These are phyloP conservation scores for Tuctoria greenei DNA, from an alignment of 176 grass and related monocot species.

Conservation along the genomic window DNA sequence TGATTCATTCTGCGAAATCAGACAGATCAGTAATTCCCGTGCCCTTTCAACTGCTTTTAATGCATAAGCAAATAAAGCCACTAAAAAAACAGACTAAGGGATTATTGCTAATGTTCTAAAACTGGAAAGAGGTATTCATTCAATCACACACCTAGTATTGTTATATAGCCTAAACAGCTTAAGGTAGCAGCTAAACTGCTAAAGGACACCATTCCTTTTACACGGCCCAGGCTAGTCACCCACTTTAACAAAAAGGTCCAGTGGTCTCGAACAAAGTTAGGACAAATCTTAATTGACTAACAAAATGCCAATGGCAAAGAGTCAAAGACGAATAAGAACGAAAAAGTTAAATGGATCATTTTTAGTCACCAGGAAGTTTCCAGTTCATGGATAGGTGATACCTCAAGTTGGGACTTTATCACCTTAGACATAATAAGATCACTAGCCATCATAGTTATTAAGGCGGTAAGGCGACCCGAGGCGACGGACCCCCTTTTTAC, in stretches of 20 bases:
- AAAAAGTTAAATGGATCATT: neutral
- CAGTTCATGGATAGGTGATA: neutral
- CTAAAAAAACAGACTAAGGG: neutral
- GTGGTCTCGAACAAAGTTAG: neutral
- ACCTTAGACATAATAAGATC: neutral
- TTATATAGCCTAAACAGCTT: neutral
- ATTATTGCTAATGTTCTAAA: neutral
- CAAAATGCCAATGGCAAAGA: neutral
- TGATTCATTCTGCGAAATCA: neutral
- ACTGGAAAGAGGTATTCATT: neutral
- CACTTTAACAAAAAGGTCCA: neutral
- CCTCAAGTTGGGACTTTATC: neutral
- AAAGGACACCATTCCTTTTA: neutral
- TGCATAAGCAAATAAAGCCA: neutral
- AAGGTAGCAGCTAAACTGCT: neutral
- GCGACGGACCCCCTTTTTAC: too few species aligned
- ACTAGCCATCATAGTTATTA: too few species aligned
- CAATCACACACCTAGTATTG: neutral
- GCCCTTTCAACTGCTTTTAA: conserved; percentile 3
- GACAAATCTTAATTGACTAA: neutral
- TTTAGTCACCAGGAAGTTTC: neutral
- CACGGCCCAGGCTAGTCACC: neutral
- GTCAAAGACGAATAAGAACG: neutral
- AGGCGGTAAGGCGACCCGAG: too few species aligned
- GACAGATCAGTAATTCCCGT: neutral